Evolutionary conservation across 2,329 filamentous ascomycete species (phyloP), one percentile per base, ranked within the genome.

Genomic region (Zopfia rhizophila): DNA sequence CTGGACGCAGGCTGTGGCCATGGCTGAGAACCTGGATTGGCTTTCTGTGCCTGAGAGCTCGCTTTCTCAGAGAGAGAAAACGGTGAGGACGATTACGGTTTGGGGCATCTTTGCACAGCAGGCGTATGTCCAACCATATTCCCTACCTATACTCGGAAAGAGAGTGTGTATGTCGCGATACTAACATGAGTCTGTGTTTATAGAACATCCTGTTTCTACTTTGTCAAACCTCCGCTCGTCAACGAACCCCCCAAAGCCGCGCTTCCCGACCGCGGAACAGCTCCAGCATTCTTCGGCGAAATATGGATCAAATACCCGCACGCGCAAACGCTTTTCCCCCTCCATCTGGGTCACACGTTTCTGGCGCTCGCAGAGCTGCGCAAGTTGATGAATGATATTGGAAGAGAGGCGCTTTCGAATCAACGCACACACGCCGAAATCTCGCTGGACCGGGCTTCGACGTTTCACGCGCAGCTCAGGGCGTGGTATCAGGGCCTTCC

Each of bases 1-100:
- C n/a, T 33, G 25, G 2, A 25, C 25, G 13, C 32, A 54, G 32
- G 52, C 52, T 31, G 32, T 58, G 4, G 29, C 6, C 19, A 52
- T 61, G 18, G 56, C 55, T 8, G 42, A 49, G 5, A 41, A 51
- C 11, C 25, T 61, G 28, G 40, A 44, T n/a, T n/a, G n/a, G 37
- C 30, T 13, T 53, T 53, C 19, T 58, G 50, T 11, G n/a, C n/a
- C n/a, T n/a, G 54, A 52, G 43, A 28, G 16, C 22, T 36, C 16
- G 28, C 22, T n/a, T n/a, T 23, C 12, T 55, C 41, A 48, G 14
- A 12, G 38, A 13, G 31, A 6, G 39, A 4, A 37, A 38, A 25
- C 31, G 32, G 13, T 35, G 38, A 17, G 28, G 27, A 44, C 32
- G n/a, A 38, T 48, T 13, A 44, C 45, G 10, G 45, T 33, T 14